Conservation (phyloP, 2,329 filamentous ascomycete genomes). For the Cladosporium sp. region DNA sequence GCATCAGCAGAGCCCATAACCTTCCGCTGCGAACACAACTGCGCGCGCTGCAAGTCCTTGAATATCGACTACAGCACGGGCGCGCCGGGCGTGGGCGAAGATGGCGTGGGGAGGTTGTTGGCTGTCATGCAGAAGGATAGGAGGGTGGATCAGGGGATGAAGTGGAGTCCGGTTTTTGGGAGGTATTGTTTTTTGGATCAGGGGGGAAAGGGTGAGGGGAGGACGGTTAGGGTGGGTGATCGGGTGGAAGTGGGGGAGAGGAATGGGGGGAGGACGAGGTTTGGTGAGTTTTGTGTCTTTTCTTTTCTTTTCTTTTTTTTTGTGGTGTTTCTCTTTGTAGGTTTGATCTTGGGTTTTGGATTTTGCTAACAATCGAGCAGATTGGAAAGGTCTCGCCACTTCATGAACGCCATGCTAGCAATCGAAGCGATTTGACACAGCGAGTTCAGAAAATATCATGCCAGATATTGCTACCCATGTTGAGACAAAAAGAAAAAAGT, state of each 20-base stretch:
- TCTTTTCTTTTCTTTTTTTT: neutral
- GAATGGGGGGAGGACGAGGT: slow-evolving; percentile 38
- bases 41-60: slow-evolving; percentile 42
- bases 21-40: slow-evolving; percentile 42
- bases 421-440: no score
- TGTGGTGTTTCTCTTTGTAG: neutral
- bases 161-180: slow-evolving; percentile 47
- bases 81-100: slow-evolving; percentile 32
- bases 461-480: neutral
- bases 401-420: no score
- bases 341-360: neutral
- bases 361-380: slow-evolving; percentile 15
- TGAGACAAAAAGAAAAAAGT: neutral
- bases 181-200: slow-evolving; percentile 40
- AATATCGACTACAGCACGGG: slow-evolving; percentile 47
- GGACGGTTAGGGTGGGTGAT: slow-evolving; percentile 38
- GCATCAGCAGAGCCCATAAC: slow-evolving; percentile 15
- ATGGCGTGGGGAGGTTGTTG: slow-evolving; percentile 40
- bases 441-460: neutral
- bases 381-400: slow-evolving; percentile 24
- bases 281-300: slow-evolving; percentile 35
- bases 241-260: slow-evolving; percentile 37
- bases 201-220: slow-evolving; percentile 27
- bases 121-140: slow-evolving; percentile 44
- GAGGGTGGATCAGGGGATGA: slow-evolving; percentile 41